Conservation (phyloP, 345 rosid species). For the Lepidium africanum region DNA sequence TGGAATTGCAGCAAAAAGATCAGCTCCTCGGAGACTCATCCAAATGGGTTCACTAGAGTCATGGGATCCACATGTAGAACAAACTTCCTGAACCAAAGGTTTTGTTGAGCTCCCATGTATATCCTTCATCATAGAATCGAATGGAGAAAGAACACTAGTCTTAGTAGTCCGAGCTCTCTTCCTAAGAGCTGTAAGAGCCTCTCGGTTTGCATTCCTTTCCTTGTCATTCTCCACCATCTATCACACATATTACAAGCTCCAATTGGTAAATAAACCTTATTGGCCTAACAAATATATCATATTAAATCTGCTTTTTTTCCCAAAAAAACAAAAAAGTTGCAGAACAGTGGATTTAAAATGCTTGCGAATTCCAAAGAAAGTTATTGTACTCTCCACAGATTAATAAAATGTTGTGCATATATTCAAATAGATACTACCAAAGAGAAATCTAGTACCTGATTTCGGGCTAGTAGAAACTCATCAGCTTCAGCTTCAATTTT, state of each 20-base stretch:
- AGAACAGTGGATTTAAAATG: neutral
- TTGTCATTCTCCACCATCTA: constrained; percentile 75
- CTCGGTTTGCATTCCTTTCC: constrained; percentile 71
- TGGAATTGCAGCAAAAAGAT: constrained; percentile 60
- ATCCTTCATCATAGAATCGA: constrained; percentile 74
- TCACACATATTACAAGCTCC: constrained; percentile 8
- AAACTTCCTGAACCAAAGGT: constrained; percentile 70
- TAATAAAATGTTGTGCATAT: neutral
- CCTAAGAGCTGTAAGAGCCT: constrained; percentile 71
- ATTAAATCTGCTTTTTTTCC: neutral
- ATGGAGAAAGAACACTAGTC: constrained; percentile 57
- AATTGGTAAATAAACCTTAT: neutral
- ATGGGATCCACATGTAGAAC: constrained; percentile 70
- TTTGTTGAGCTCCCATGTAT: constrained; percentile 33
- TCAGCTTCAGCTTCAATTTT: constrained; percentile 78
- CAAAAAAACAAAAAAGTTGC: neutral
- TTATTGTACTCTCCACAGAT: neutral
- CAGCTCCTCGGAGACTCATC: constrained; percentile 82
- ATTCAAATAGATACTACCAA: neutral
- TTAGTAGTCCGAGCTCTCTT: constrained; percentile 71
- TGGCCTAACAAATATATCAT: neutral
- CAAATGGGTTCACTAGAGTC: constrained; percentile 58
- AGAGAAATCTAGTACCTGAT: constrained; percentile 37
- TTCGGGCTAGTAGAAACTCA: constrained; percentile 49
- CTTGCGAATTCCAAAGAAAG: neutral